Evolutionary conservation across 2,329 filamentous ascomycete species (phyloP).

Genomic region (Lasiodiplodia hormozganensis): DNA sequence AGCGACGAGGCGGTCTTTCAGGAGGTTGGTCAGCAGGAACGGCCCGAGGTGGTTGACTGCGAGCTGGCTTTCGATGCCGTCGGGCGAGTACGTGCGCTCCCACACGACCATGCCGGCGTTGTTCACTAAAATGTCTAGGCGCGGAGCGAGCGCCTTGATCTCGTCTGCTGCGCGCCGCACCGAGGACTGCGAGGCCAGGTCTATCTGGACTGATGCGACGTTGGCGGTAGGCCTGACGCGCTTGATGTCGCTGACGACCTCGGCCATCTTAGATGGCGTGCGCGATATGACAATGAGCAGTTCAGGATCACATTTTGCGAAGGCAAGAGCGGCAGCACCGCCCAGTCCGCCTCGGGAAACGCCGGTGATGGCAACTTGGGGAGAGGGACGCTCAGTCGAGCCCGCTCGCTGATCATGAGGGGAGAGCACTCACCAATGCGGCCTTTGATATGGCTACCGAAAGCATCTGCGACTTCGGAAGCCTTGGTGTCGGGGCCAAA

Average conservation of each 20-base stretch:
- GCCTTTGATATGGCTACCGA: constrained; percentile 37
- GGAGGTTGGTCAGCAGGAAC: constrained; percentile 52
- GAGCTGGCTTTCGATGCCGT: constrained; percentile 55
- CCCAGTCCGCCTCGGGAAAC: constrained; percentile 41
- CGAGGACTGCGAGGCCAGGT: constrained; percentile 46
- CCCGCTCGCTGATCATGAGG: too few species aligned
- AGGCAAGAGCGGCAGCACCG: constrained; percentile 38
- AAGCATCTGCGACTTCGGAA: constrained; percentile 40
- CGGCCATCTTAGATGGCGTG: constrained; percentile 49
- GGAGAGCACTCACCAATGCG: constrained; percentile 36
- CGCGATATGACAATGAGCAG: constrained; percentile 50
- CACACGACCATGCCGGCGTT: constrained; percentile 48
- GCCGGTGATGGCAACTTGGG: constrained; percentile 35
- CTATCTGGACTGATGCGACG: constrained; percentile 41
- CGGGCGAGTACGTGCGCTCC: constrained; percentile 39
- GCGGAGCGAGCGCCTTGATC: constrained; percentile 37
- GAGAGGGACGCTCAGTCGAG: background rate
- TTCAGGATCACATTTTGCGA: constrained; percentile 38
- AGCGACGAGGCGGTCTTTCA: constrained; percentile 49
- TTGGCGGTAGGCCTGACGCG: constrained; percentile 43
- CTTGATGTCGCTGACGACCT: constrained; percentile 47
- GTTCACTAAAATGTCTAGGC: constrained; percentile 52
- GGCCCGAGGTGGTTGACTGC: constrained; percentile 56
- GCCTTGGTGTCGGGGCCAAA: constrained; percentile 42
- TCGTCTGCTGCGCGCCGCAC: constrained; percentile 46